Evolutionary conservation across 129 eudicot genomes (phyloP).

Genomic region (Lonicera japonica): DNA sequence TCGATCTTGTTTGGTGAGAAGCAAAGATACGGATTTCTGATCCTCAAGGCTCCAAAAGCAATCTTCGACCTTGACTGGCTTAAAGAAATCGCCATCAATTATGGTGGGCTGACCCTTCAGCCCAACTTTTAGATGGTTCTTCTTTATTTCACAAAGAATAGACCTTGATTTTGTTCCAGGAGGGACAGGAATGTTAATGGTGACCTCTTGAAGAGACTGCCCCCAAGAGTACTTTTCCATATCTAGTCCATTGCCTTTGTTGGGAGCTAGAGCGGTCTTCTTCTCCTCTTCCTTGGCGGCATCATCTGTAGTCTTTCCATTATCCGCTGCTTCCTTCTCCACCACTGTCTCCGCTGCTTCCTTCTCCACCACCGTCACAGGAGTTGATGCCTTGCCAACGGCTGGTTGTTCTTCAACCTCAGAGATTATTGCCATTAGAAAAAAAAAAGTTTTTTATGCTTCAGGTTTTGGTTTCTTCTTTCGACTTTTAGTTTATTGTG

Average conservation of each 20-base stretch:
- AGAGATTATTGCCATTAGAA: constrained; percentile 67
- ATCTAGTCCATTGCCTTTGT: constrained; percentile 72
- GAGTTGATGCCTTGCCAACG: constrained; percentile 2
- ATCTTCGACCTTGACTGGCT: constrained; percentile 80
- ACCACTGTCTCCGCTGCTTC: too few relatives aligned
- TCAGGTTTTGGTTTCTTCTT: too few relatives aligned
- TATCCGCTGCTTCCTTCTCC: constrained; percentile 1
- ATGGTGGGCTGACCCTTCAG: constrained; percentile 87
- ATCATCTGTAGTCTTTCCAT: constrained; percentile 16
- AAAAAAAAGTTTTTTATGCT: neutral
- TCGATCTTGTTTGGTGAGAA: constrained; percentile 73
- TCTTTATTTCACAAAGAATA: constrained; percentile 66
- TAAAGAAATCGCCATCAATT: constrained; percentile 70
- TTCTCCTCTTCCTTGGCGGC: constrained; percentile 23
- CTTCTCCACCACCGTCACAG: constrained; percentile 7
- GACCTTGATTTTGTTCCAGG: constrained; percentile 72
- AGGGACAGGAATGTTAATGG: constrained; percentile 61
- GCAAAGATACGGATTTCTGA: constrained; percentile 54
- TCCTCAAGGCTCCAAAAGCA: constrained; percentile 97
- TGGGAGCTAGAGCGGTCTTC: constrained; percentile 49
- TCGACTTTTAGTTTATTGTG: too few relatives aligned
- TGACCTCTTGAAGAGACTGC: constrained; percentile 82
- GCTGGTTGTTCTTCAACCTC: constrained; percentile 19
- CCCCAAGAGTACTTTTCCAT: constrained; percentile 77
- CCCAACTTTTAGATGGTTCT: constrained; percentile 74